phyloP scores from a whole-genome alignment of 257 asterid species.

The Verbena officinalis region DNA sequence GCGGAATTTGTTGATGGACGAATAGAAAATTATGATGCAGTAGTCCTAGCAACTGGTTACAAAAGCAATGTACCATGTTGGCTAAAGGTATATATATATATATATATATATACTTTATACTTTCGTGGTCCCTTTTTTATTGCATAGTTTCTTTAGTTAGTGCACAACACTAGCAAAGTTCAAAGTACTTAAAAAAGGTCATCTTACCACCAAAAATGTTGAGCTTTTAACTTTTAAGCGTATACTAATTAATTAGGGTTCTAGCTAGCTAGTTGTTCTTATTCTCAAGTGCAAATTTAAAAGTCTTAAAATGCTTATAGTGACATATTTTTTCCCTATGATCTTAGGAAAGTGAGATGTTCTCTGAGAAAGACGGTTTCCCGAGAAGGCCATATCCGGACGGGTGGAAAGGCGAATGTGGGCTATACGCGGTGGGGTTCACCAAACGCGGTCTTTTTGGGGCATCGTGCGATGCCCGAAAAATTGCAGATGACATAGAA shows the following conservation, averaged over 20 bases:
- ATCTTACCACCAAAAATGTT: constrained; percentile 1
- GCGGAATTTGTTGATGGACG: constrained; percentile 62
- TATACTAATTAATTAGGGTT: no score
- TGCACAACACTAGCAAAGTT: neutral
- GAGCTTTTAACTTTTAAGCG: no score
- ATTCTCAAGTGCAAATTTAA: no score
- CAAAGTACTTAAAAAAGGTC: neutral
- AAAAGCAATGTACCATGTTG: constrained; percentile 74
- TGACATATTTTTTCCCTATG: neutral
- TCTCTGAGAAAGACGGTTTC: constrained; percentile 73
- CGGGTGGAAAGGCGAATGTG: constrained; percentile 89
- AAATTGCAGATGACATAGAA: constrained; percentile 69
- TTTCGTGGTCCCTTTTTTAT: neutral
- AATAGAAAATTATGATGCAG: constrained; percentile 52
- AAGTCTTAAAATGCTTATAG: no score
- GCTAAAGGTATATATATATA: constrained; percentile 65
- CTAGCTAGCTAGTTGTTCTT: no score
- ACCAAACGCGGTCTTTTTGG: constrained; percentile 93
- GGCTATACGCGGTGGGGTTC: constrained; percentile 91
- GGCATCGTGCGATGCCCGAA: constrained; percentile 83
- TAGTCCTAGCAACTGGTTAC: constrained; percentile 75
- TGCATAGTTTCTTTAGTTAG: neutral
- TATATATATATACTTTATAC: constrained; percentile 11
- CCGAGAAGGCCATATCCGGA: constrained; percentile 82
- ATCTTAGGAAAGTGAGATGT: constrained; percentile 67